phyloP scores from a whole-genome alignment of 805 yeast species.

The Metschnikowia hibisci region DNA sequence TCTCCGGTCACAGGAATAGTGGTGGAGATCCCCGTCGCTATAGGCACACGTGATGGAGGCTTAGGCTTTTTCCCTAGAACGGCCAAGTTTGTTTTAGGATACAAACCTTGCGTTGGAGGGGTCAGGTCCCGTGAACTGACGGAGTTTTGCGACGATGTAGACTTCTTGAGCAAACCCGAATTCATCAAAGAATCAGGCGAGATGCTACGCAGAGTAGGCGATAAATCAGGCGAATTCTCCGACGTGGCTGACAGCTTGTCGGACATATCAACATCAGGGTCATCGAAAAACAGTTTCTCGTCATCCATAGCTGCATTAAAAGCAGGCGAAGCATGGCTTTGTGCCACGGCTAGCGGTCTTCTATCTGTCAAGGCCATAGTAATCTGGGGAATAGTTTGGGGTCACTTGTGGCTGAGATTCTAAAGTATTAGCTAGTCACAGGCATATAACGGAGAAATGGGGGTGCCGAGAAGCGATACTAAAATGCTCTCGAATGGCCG shows the following conservation, averaged over 20 bases:
- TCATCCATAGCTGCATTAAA: slow-evolving; percentile 31
- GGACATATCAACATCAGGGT: neutral
- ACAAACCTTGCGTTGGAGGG: slow-evolving; percentile 19
- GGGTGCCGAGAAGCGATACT: slow-evolving; percentile 17
- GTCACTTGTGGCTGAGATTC: neutral
- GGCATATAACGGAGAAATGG: slow-evolving; percentile 1
- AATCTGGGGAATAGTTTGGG: neutral
- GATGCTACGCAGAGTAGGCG: slow-evolving; percentile 38
- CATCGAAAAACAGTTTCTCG: slow-evolving; percentile 1
- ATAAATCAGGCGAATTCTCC: slow-evolving; percentile 20
- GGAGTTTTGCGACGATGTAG: slow-evolving; percentile 12
- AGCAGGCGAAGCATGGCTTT: slow-evolving; percentile 44
- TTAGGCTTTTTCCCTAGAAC: slow-evolving; percentile 28
- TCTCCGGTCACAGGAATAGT: slow-evolving; percentile 77
- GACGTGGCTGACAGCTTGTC: slow-evolving; percentile 10
- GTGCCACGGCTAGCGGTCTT: slow-evolving; percentile 55
- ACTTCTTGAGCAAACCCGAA: slow-evolving; percentile 19
- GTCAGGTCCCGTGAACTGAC: slow-evolving; percentile 32
- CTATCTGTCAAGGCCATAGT: slow-evolving; percentile 63
- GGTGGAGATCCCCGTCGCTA: slow-evolving; percentile 72
- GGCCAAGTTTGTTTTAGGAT: slow-evolving; percentile 7
- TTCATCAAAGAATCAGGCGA: slow-evolving; percentile 43
- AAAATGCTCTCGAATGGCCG: slow-evolving; percentile 17
- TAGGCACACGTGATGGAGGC: slow-evolving; percentile 43
- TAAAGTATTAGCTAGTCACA: neutral